These are phyloP conservation scores for Alternaria panax DNA, from an alignment of 2,329 filamentous ascomycete species.

Conservation along the genomic window DNA sequence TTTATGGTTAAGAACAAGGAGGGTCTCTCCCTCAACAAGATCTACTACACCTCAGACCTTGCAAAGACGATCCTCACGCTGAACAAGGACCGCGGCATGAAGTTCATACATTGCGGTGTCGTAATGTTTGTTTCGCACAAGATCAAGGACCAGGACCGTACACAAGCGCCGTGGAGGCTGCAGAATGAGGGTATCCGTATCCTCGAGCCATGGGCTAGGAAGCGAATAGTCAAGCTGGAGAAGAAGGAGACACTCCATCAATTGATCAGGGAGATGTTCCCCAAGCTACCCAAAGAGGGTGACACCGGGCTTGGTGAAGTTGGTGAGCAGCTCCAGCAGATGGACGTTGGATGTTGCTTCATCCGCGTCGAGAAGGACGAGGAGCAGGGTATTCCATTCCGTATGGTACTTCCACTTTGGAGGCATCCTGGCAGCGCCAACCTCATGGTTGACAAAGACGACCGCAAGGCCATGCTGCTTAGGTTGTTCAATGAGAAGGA, in stretches of 20 bases:
- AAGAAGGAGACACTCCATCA: constrained; percentile 79
- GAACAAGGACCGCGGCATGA: constrained; percentile 91
- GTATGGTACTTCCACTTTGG: constrained; percentile 92
- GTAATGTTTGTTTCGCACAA: constrained; percentile 78
- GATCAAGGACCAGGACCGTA: constrained; percentile 96
- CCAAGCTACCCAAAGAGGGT: constrained; percentile 77
- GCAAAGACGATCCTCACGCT: constrained; percentile 83
- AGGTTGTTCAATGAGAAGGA: constrained; percentile 89
- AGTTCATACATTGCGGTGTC: constrained; percentile 95
- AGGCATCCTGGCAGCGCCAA: constrained; percentile 91
- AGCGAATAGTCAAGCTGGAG: constrained; percentile 78
- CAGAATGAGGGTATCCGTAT: constrained; percentile 94
- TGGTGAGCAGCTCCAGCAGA: constrained; percentile 77
- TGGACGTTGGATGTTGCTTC: constrained; percentile 90
- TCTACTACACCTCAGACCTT: constrained; percentile 92
- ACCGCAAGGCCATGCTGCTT: constrained; percentile 87
- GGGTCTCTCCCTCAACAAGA: constrained; percentile 87
- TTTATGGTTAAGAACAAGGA: constrained; percentile 96
- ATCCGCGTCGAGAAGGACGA: constrained; percentile 81
- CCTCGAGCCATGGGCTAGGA: constrained; percentile 86
- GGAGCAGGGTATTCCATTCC: constrained; percentile 71
- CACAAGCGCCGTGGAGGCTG: constrained; percentile 90
- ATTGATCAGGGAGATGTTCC: constrained; percentile 96
- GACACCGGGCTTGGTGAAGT: constrained; percentile 86
- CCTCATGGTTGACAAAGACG: constrained; percentile 98